phyloP scores from a whole-genome alignment of 768 basidiomycete genomes.

The Psilocybe cubensis region DNA sequence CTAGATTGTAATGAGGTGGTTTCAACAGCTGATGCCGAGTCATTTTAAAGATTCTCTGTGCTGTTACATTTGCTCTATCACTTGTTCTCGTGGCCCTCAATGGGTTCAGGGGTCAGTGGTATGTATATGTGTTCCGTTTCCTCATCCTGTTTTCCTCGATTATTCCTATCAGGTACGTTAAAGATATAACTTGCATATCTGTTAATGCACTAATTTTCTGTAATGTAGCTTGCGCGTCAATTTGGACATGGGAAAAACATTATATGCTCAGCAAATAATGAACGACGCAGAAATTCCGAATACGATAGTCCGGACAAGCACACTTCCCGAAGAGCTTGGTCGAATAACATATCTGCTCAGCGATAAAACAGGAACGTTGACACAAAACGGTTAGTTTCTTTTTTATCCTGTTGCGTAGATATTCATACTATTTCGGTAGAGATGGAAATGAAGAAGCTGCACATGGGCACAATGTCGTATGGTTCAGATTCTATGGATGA shows the following conservation, averaged over 20 bases:
- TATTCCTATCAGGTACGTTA: conserved; percentile 94
- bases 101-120: conserved; percentile 95
- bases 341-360: conserved; percentile 94
- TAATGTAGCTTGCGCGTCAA: conserved; percentile 89
- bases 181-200: not conserved
- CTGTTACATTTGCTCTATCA: conserved; percentile 91
- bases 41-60: conserved; percentile 80
- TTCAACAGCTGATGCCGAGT: not conserved
- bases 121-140: conserved; percentile 95
- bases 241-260: conserved; percentile 99
- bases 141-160: conserved; percentile 98
- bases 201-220: not conserved
- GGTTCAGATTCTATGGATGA: conserved; percentile 99
- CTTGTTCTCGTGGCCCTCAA: conserved; percentile 93
- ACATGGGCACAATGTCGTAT: conserved; percentile 98
- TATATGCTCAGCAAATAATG: conserved; percentile 96
- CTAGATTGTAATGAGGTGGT: not conserved
- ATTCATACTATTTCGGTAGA: conserved; percentile 50
- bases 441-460: conserved; percentile 99
- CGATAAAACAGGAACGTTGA: conserved; percentile 98
- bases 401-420: not conserved
- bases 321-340: conserved; percentile 94
- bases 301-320: conserved; percentile 97
- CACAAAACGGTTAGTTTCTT: conserved; percentile 79
- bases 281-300: conserved; percentile 90